A percentile compares a stretch with the other conserved stretches of the same genome.
Evolutionary conservation across 2,329 filamentous ascomycete species (phyloP).

Genomic region (Akanthomyces lecanii): DNA sequence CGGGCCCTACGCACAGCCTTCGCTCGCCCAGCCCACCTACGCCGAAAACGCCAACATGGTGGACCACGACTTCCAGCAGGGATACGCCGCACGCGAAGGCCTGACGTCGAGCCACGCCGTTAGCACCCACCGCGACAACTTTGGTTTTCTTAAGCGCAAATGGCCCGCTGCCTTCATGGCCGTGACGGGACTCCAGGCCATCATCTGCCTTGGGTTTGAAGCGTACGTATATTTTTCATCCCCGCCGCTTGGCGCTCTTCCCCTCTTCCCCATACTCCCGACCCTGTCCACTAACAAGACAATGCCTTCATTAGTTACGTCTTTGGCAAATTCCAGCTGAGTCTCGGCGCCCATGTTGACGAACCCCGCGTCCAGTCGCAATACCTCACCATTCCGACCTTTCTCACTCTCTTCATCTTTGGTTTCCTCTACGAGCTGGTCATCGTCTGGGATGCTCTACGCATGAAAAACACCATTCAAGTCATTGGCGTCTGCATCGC

Average conservation of each 20-base stretch:
- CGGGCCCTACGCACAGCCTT: conserved; percentile 22
- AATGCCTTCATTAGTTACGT: conserved; percentile 61
- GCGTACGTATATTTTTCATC: conserved; percentile 54
- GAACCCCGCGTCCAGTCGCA: conserved; percentile 44
- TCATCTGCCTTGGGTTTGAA: conserved; percentile 79
- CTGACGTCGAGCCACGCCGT: conserved; percentile 30
- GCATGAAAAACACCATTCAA: conserved; percentile 97
- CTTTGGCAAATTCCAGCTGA: conserved; percentile 78
- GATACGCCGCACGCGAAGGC: conserved; percentile 36
- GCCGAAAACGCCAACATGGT: conserved; percentile 25
- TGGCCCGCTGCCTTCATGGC: conserved; percentile 88
- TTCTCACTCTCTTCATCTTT: conserved; percentile 94
- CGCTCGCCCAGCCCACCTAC: conserved; percentile 27
- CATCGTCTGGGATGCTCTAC: conserved; percentile 87
- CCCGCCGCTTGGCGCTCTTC: neutral
- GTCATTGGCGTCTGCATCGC: conserved; percentile 91
- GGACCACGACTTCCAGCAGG: conserved; percentile 30
- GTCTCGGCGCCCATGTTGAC: conserved; percentile 41
- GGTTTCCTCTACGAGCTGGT: conserved; percentile 90
- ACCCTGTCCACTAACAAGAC: conserved; percentile 18
- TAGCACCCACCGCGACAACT: conserved; percentile 29
- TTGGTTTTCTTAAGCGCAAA: conserved; percentile 75
- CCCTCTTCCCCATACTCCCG: neutral
- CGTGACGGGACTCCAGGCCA: conserved; percentile 69
- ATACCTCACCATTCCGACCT: conserved; percentile 79